phyloP scores from a whole-genome alignment of 2,329 filamentous ascomycete species.

The Cytospora piceicola region DNA sequence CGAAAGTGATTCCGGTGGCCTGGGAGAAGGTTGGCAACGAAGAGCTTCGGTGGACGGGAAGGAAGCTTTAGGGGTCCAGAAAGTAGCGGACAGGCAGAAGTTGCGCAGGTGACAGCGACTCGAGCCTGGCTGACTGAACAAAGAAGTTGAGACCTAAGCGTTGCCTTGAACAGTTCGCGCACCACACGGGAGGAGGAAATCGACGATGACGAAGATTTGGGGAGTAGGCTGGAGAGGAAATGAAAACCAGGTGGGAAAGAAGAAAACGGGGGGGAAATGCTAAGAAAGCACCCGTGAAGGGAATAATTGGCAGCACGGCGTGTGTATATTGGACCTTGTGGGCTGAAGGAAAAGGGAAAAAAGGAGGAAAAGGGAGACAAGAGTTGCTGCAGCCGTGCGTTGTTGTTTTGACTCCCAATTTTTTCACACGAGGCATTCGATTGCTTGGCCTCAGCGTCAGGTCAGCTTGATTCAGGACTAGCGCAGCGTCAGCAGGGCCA shows the following conservation, averaged over 20 bases:
- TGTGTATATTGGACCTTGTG: conserved; percentile 29
- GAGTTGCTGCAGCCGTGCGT: conserved; percentile 26
- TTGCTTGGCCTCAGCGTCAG: conserved; percentile 15
- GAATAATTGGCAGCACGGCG: conserved; percentile 29
- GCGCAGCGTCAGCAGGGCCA: conserved; percentile 5
- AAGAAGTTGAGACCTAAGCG: background rate
- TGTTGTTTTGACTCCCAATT: conserved; percentile 26
- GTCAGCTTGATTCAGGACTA: conserved; percentile 3
- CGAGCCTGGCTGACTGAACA: background rate
- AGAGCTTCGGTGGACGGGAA: background rate
- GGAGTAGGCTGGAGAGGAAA: conserved; percentile 9
- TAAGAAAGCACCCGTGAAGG: conserved; percentile 28
- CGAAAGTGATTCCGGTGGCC: background rate
- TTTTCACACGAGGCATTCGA: conserved; percentile 17
- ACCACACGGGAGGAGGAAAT: conserved; percentile 8
- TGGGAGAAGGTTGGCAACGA: background rate
- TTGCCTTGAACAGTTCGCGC: too few species aligned
- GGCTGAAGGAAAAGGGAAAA: conserved; percentile 17
- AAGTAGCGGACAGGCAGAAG: background rate
- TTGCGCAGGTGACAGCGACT: background rate
- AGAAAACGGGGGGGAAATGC: conserved; percentile 23
- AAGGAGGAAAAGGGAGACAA: conserved; percentile 5
- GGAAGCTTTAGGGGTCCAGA: background rate
- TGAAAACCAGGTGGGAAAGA: conserved; percentile 28
- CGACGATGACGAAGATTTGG: conserved; percentile 1